phyloP scores from a whole-genome alignment of 768 basidiomycete species.

The Tulasnella sp. region DNA sequence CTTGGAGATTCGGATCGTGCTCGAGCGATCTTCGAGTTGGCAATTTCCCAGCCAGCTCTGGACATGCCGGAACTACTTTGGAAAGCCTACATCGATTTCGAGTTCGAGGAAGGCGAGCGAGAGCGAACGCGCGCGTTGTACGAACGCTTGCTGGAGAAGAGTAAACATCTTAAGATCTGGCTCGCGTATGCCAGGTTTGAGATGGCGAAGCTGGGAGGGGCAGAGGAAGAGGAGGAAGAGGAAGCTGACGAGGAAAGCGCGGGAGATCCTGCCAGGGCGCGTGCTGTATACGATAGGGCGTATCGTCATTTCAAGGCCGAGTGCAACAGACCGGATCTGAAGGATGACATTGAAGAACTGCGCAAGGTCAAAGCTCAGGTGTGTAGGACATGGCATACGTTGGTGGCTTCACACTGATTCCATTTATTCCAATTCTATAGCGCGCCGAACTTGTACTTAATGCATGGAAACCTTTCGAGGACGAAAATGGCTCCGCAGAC shows the following conservation, averaged over 20 bases:
- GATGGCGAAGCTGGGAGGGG: slow-evolving; percentile 64
- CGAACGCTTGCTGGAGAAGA: slow-evolving; percentile 72
- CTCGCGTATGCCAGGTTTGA: slow-evolving; percentile 92
- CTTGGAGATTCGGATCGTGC: slow-evolving; percentile 82
- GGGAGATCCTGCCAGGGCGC: slow-evolving; percentile 53
- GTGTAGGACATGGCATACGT: background rate
- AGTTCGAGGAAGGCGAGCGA: slow-evolving; percentile 86
- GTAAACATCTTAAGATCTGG: slow-evolving; percentile 96
- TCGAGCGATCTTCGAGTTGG: slow-evolving; percentile 89
- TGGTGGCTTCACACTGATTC: background rate
- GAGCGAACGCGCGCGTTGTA: slow-evolving; percentile 75
- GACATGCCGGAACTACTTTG: slow-evolving; percentile 93
- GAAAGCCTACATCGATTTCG: slow-evolving; percentile 97
- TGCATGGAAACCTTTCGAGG: slow-evolving; percentile 92
- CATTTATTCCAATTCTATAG: background rate
- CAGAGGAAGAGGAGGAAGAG: slow-evolving; percentile 53
- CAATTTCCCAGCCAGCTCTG: slow-evolving; percentile 65
- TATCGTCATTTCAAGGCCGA: slow-evolving; percentile 71
- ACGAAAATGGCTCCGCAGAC: slow-evolving; percentile 57
- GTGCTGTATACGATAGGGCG: slow-evolving; percentile 73
- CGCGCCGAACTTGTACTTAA: slow-evolving; percentile 44
- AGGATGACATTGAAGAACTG: background rate
- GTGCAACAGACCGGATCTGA: background rate
- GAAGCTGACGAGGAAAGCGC: slow-evolving; percentile 40
- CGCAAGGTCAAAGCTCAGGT: slow-evolving; percentile 6